phyloP scores from a whole-genome alignment of 345 rosid genomes.

The Euphorbia lathyris region DNA sequence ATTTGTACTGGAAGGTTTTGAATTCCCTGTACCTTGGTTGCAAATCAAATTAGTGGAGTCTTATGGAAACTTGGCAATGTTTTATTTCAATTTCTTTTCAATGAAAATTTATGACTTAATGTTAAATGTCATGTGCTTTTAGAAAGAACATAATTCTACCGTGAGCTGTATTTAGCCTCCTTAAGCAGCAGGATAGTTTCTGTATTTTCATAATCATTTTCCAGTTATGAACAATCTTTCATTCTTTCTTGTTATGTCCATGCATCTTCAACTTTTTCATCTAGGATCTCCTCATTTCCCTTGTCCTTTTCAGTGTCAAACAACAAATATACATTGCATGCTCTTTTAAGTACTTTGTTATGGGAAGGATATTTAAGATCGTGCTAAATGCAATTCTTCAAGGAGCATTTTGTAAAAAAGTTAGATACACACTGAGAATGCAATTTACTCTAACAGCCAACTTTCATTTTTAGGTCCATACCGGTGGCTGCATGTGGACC shows the following conservation, averaged over 20 bases:
- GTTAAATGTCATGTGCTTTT: background rate
- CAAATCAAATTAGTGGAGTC: background rate
- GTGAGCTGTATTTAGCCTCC: background rate
- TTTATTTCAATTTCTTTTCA: background rate
- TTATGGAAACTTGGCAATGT: too few relatives aligned
- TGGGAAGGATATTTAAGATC: background rate
- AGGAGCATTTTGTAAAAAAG: background rate
- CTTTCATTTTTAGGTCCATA: slow-evolving; percentile 31
- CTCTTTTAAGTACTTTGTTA: background rate
- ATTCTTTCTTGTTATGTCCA: background rate
- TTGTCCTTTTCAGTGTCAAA: background rate
- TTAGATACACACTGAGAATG: background rate
- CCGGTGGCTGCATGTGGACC: slow-evolving; percentile 31
- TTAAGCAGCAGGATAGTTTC: background rate
- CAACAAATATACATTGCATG: background rate
- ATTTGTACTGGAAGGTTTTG: background rate
- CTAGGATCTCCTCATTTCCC: background rate
- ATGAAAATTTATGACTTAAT: background rate
- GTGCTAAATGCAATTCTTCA: background rate
- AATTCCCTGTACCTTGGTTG: background rate
- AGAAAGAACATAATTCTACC: background rate
- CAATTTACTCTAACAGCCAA: background rate
- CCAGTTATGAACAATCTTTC: background rate
- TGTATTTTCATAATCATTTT: background rate
- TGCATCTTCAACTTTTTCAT: background rate